Evolutionary conservation across 164 flowering plant genomes (phyloP).

Genomic region (Paratinospora sagittata): DNA sequence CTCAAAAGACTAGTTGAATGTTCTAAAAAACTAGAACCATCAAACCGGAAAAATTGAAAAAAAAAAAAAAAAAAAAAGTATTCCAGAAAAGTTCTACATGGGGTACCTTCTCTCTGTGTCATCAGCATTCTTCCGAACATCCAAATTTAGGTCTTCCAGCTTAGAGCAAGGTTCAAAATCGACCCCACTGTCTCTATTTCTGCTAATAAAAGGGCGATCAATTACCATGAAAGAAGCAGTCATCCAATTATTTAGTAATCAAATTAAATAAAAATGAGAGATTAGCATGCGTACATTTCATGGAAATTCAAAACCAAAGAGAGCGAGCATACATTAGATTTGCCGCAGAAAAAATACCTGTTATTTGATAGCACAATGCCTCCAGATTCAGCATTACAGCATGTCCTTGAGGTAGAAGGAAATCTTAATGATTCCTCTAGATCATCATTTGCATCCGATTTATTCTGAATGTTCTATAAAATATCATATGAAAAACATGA

Average conservation of each 20-base stretch:
- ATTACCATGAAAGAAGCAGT: conserved; percentile 10
- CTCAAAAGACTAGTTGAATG: too few species aligned
- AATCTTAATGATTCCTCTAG: conserved; percentile 23
- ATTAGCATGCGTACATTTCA: too few species aligned
- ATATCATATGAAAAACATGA: conserved; percentile 12
- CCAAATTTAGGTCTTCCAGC: conserved; percentile 88
- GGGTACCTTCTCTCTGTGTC: conserved; percentile 32
- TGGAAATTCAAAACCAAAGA: conserved; percentile 6
- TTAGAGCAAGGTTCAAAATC: conserved; percentile 82
- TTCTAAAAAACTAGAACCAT: too few species aligned
- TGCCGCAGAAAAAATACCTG: conserved; percentile 33
- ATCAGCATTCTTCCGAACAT: conserved; percentile 45
- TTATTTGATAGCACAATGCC: conserved; percentile 24
- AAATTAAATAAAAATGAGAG: conserved; percentile 1
- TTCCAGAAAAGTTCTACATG: neutral
- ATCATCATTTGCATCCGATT: conserved; percentile 40
- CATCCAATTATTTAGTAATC: conserved; percentile 6
- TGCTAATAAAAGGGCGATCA: conserved; percentile 20
- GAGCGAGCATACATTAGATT: neutral
- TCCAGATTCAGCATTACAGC: conserved; percentile 24
- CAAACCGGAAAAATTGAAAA: too few species aligned
- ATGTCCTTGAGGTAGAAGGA: conserved; percentile 26
- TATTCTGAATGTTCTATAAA: conserved; percentile 34
- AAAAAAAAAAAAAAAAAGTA: too few species aligned
- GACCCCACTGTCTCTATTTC: conserved; percentile 39